Conservation (phyloP, 2,329 filamentous ascomycete species). For the Aspergillus aculeatus region DNA sequence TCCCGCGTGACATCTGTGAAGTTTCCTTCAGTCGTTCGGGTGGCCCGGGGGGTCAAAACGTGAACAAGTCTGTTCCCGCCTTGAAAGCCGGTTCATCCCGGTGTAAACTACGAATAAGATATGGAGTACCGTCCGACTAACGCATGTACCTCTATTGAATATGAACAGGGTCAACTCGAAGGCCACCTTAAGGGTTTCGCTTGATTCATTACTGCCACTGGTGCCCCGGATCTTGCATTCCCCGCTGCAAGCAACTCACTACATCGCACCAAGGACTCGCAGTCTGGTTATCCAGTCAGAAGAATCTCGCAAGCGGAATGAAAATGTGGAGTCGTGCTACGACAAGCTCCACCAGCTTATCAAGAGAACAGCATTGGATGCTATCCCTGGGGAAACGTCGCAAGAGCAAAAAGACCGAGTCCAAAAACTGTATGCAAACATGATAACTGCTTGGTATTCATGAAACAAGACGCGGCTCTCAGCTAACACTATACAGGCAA, state of each 20-base stretch:
- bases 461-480: background rate
- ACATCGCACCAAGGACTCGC: constrained; percentile 54
- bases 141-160: background rate
- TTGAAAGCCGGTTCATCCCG: background rate
- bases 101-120: background rate
- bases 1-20: constrained; percentile 57
- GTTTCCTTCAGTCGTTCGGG: constrained; percentile 64
- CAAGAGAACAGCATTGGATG: constrained; percentile 49
- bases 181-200: constrained; percentile 60
- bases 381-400: constrained; percentile 61
- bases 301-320: constrained; percentile 60
- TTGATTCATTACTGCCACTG: constrained; percentile 52
- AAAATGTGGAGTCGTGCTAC: constrained; percentile 61
- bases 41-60: constrained; percentile 66
- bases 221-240: constrained; percentile 56
- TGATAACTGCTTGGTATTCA: background rate
- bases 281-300: constrained; percentile 62
- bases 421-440: constrained; percentile 49
- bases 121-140: constrained; percentile 6
- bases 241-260: constrained; percentile 54
- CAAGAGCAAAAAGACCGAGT: constrained; percentile 56
- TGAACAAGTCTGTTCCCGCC: constrained; percentile 59
- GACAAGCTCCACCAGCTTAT: constrained; percentile 58
- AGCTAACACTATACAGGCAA: constrained; percentile 43
- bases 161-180: constrained; percentile 62